Base-by-base conservation (phyloP, 176 grass and related monocot species). In the Rhynchospora breviuscula region DNA sequence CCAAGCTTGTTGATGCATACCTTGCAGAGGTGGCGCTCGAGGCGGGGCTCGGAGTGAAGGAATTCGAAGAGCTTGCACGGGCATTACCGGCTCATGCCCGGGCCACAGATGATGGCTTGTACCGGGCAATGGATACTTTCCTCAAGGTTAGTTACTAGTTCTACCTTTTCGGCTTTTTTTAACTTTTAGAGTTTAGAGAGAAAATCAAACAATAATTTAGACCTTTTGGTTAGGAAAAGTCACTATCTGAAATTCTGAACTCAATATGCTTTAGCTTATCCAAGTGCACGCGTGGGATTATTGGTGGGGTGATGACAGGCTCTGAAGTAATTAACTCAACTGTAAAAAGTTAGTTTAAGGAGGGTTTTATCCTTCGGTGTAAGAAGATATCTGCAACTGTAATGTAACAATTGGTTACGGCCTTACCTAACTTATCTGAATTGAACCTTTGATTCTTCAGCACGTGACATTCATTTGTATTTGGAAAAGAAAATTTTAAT, bases 91-190 rank as follows among this genome's bases (percentile, higher is more conserved):
- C 87, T 0, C 93, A 99, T 73, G 93, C 93, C 0, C 91, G 96
- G 5, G 80, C 93, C 43, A 92, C 88, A 17, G 96, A 95, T 26
- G 96, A 99, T 60, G 96, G 89, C 8, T 87, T 95, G 85, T 99
- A 99, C 83, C 89, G 93, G 68, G 96, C 96, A 85, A 71, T 95
- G 80, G 96, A 99, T 88, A 99, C 91, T 29, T 99, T 89, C 63
- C 92, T 99, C 91, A 99, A 99, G 87, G 96, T 97, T 53, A 84
- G 77, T 85, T 17, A n/a, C 10, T 26, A 17, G 6, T 70, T 10
- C 61, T 63, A 3, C 33, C 10, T 18, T 44, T 45, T 70, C 4
- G 18, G 26, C 26, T 29, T 29, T 29, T 29, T 29, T 29, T 1
- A 67, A 67, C 40, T 15, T 69, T 46, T 1, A 29, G 26, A 29